A percentile compares a stretch with the other conserved stretches of the same genome.
Evolutionary conservation across 176 grass and related monocot species (phyloP).

Genomic region (barley (Hordeum vulgare)): DNA sequence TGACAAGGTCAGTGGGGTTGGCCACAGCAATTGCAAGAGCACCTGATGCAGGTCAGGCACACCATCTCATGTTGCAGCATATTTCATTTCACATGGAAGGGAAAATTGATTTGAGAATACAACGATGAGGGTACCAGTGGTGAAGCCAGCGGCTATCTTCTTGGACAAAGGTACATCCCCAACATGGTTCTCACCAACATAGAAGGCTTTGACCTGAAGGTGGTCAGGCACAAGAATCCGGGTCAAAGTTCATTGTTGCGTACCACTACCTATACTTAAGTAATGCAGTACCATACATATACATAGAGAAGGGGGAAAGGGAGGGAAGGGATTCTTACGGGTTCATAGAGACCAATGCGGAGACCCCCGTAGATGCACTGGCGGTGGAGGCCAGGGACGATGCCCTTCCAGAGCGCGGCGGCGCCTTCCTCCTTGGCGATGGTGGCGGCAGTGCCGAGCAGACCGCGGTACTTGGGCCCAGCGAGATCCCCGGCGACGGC

Average conservation of each 20-base stretch:
- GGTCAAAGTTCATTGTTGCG: background rate
- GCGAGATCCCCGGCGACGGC: background rate
- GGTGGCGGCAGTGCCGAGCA: slow-evolving; percentile 77
- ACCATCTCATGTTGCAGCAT: background rate
- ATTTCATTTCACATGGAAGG: background rate
- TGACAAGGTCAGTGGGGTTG: slow-evolving; percentile 96
- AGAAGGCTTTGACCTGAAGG: slow-evolving; percentile 68
- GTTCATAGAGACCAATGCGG: slow-evolving; percentile 81
- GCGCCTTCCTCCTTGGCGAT: slow-evolving; percentile 77
- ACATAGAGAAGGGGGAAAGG: no score
- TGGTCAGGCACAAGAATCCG: background rate
- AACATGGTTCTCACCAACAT: slow-evolving; percentile 67
- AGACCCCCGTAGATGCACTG: slow-evolving; percentile 93
- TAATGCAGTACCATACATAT: background rate
- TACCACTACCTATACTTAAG: background rate
- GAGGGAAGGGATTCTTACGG: slow-evolving; percentile 7
- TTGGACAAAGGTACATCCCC: slow-evolving; percentile 76
- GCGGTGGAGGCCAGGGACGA: slow-evolving; percentile 75
- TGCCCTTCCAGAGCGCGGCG: slow-evolving; percentile 87
- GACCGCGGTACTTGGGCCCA: slow-evolving; percentile 66
- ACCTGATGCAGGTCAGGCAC: slow-evolving; percentile 30
- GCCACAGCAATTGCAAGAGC: slow-evolving; percentile 80
- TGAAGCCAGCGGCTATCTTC: slow-evolving; percentile 84
- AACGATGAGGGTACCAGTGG: slow-evolving; percentile 42
- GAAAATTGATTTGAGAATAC: background rate